Evolutionary conservation across 371 early-diverging fungal genomes (phyloP).

Genomic region (Syncephalastrum racemosum): DNA sequence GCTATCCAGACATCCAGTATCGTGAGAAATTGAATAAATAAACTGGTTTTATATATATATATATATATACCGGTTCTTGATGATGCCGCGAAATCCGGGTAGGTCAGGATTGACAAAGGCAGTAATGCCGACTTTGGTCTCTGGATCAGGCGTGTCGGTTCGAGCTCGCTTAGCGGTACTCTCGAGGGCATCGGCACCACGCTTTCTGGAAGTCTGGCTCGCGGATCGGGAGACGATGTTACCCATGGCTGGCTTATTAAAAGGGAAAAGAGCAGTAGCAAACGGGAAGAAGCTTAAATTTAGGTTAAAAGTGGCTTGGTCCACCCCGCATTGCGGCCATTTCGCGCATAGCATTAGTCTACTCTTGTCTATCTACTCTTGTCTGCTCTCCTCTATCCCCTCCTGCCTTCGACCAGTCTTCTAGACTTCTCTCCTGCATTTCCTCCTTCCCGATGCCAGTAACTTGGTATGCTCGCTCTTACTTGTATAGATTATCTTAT

Average conservation of each 20-base stretch:
- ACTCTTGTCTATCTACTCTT: too few relatives aligned
- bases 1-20: conserved; percentile 20
- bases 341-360: too few relatives aligned
- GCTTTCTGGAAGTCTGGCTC: not conserved
- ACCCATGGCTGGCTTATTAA: conserved; percentile 3
- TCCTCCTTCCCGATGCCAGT: not conserved
- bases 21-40: conserved; percentile 11
- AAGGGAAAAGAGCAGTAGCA: not conserved
- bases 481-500: not conserved
- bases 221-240: conserved; percentile 4
- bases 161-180: conserved; percentile 17
- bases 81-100: conserved; percentile 69
- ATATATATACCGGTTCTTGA: conserved; percentile 73
- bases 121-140: conserved; percentile 77
- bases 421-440: too few relatives aligned
- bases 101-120: conserved; percentile 64
- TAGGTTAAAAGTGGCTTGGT: conserved; percentile 2
- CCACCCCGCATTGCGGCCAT: too few relatives aligned
- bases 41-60: too few relatives aligned
- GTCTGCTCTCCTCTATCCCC: too few relatives aligned
- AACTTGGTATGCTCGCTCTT: not conserved
- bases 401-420: too few relatives aligned
- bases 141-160: conserved; percentile 27
- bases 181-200: not conserved
- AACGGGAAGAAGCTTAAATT: conserved; percentile 1